Conservation (phyloP, 2,329 filamentous ascomycete genomes). For the Talaromyces sp. region DNA sequence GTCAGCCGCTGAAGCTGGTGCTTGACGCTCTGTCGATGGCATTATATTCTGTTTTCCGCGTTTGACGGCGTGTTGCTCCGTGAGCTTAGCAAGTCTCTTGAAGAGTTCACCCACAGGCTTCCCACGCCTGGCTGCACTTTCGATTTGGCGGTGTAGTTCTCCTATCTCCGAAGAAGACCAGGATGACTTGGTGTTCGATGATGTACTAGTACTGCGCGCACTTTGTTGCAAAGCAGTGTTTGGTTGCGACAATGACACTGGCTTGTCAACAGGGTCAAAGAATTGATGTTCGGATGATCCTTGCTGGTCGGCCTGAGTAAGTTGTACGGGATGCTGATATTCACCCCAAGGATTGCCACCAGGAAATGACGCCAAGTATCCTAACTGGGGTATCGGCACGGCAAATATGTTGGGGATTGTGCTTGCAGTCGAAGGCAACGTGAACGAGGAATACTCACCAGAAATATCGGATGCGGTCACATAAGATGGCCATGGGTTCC, state of each 20-base stretch:
- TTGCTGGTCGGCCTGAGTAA: neutral
- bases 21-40: neutral
- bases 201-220: neutral
- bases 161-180: slow-evolving; percentile 17
- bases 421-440: neutral
- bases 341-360: neutral
- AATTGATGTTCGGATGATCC: neutral
- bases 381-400: neutral
- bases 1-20: neutral
- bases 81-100: slow-evolving; percentile 21
- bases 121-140: slow-evolving; percentile 24
- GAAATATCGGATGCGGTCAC: neutral
- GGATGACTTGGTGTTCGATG: neutral
- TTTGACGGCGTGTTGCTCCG: neutral
- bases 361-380: neutral
- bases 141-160: slow-evolving; percentile 26
- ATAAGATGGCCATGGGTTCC: neutral
- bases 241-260: neutral
- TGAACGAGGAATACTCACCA: neutral
- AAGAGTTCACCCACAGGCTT: slow-evolving; percentile 25
- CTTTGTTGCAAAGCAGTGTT: neutral
- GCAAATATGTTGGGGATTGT: neutral
- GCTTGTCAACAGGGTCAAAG: neutral
- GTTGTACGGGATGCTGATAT: neutral
- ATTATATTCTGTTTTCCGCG: neutral